These are phyloP conservation scores for Podaxis sp. DNA, from an alignment of 768 basidiomycete genomes.

Conservation along the genomic window DNA sequence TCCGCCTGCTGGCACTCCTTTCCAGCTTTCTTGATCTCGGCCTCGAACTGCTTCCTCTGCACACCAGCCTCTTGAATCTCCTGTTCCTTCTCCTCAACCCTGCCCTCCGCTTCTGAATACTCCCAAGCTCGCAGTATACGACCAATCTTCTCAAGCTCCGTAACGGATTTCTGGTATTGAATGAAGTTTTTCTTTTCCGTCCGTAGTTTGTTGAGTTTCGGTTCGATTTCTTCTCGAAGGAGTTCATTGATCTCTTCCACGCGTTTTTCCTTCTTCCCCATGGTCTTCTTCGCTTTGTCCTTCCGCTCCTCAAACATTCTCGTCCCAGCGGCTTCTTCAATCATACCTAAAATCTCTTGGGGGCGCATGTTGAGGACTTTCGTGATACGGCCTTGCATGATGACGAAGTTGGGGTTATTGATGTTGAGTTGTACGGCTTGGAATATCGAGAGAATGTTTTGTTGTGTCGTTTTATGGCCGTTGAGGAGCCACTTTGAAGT, in stretches of 20 bases:
- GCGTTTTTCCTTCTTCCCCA: slow-evolving; percentile 96
- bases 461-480: slow-evolving; percentile 89
- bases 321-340: slow-evolving; percentile 97
- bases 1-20: slow-evolving; percentile 63
- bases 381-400: slow-evolving; percentile 99
- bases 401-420: slow-evolving; percentile 99
- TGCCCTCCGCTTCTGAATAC: slow-evolving; percentile 63
- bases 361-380: slow-evolving; percentile 99
- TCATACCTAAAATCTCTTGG: slow-evolving; percentile 96
- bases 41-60: slow-evolving; percentile 43
- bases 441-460: slow-evolving; percentile 83
- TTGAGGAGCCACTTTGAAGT: slow-evolving; percentile 94
- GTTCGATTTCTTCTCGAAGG: slow-evolving; percentile 86
- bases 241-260: slow-evolving; percentile 83
- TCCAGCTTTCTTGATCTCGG: slow-evolving; percentile 42
- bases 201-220: slow-evolving; percentile 89
- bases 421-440: slow-evolving; percentile 98
- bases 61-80: slow-evolving; percentile 48
- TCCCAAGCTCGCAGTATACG: slow-evolving; percentile 85
- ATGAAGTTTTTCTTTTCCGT: slow-evolving; percentile 85
- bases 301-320: slow-evolving; percentile 99
- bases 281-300: slow-evolving; percentile 93
- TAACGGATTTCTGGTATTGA: slow-evolving; percentile 82
- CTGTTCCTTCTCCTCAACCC: slow-evolving; percentile 47
- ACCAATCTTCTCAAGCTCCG: slow-evolving; percentile 83